Base-by-base conservation (phyloP, 192 early-diverging fungal species). In the Lunasporangiospora selenospora region DNA sequence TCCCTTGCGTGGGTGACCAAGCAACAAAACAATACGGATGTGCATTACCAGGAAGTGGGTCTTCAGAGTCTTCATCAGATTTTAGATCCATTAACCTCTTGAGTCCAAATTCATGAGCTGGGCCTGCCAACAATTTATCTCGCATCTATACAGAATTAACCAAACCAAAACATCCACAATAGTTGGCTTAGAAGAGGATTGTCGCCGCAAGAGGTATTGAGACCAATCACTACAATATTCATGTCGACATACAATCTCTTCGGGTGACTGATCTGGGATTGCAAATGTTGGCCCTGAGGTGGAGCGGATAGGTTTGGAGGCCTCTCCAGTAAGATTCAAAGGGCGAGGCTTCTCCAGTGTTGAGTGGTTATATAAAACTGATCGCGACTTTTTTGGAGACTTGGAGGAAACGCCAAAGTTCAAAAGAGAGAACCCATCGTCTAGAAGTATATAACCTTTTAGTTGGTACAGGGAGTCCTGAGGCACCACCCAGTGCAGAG, bases 161-260 rank as follows among this genome's bases (percentile, higher is more conserved):
- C 15, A 5, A 39, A 11, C 12, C 48, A 27, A 50, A 47, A 2
- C 3, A n/a, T 51, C 31, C 24, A 21, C 19, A 34, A 37, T 52
- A 2, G 12, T 16, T 6, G 4, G 24, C 6, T 15, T 8, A 9
- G 33, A 15, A 38, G 3, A 3, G 23, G 8, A 27, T 38, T 11
- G 41, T 7, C 12, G 24, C 5, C 10, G 21, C 26, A 55, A 53
- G 7, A 2, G 3, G n/a, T 12, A 24, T 2, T 24, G 19, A 27
- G 0, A n/a, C 3, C 26, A 49, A 29, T 11, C 2, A 30, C 3
- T 38, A 39, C 6, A 29, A n/a, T n/a, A n/a, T n/a, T n/a, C n/a
- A n/a, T n/a, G n/a, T n/a, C n/a, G n/a, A n/a, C 61, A 7, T 57
- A 65, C 63, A 12, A 65, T 56, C 27, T 65, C 63, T 34, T 65